Percentiles rank a stretch among this genome's conserved stretches.
phyloP scores from a whole-genome alignment of 2,329 filamentous ascomycete species.

The Dactylonectria estremocensis region DNA sequence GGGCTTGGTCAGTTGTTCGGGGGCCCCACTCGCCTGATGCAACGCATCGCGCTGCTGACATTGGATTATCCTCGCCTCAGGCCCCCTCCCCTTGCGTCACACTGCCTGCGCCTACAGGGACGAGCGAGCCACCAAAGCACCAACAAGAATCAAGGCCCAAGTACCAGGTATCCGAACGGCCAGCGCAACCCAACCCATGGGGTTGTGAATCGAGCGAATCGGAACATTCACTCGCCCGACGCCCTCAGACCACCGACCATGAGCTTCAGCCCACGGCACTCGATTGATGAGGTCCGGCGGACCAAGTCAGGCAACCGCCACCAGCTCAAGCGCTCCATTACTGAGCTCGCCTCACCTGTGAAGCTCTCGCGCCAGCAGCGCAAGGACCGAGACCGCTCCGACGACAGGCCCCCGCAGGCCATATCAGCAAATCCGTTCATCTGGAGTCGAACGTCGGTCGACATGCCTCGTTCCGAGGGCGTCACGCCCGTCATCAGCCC shows the following conservation, averaged over 20 bases:
- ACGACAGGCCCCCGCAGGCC: conserved; percentile 48
- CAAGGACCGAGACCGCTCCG: conserved; percentile 47
- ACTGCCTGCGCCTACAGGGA: conserved; percentile 1
- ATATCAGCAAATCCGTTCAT: conserved; percentile 47
- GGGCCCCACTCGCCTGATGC: conserved; percentile 15
- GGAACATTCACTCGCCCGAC: conserved; percentile 8
- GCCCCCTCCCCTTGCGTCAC: conserved; percentile 31
- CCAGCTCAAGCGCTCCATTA: conserved; percentile 70
- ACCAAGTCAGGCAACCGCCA: conserved; percentile 58
- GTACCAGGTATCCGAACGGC: neutral
- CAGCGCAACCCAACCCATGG: conserved; percentile 4
- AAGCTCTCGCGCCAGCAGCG: conserved; percentile 56
- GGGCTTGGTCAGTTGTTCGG: conserved; percentile 16
- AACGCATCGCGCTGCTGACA: conserved; percentile 24
- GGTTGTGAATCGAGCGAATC: conserved; percentile 20
- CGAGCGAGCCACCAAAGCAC: conserved; percentile 2
- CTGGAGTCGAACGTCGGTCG: conserved; percentile 59
- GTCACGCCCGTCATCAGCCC: conserved; percentile 61
- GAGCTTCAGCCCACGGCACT: conserved; percentile 44
- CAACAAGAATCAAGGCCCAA: neutral
- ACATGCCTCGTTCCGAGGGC: conserved; percentile 62
- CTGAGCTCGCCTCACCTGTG: conserved; percentile 66
- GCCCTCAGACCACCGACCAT: conserved; percentile 12
- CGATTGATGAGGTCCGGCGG: conserved; percentile 43
- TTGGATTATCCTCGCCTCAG: conserved; percentile 1